A percentile compares a stretch with the other conserved stretches of the same genome.
phyloP scores from a whole-genome alignment of 225 moss, liverwort and hornwort species.

The Polytrichum commune region DNA sequence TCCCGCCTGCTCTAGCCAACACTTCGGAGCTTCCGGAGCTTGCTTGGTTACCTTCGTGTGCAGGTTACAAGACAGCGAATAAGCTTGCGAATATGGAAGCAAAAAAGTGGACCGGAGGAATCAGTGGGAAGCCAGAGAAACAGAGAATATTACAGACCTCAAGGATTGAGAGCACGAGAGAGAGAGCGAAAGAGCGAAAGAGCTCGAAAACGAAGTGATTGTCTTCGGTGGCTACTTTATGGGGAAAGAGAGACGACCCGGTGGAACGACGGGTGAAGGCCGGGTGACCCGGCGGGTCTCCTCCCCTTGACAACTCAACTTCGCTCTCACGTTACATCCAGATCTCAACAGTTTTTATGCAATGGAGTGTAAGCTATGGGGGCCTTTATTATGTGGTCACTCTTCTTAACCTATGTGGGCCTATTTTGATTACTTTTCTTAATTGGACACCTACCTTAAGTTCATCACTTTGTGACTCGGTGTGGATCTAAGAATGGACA shows the following conservation, averaged over 20 bases:
- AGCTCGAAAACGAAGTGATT: conserved; percentile 46
- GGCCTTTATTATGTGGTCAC: too few species aligned
- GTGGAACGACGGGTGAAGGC: neutral
- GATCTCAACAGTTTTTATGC: too few species aligned
- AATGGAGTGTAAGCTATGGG: too few species aligned
- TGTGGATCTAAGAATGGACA: too few species aligned
- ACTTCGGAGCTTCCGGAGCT: too few species aligned
- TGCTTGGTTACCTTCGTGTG: too few species aligned
- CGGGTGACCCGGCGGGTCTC: neutral
- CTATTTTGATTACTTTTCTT: too few species aligned
- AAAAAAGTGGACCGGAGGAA: conserved; percentile 28
- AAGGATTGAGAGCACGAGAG: neutral
- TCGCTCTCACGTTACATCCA: too few species aligned
- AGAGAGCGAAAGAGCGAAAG: conserved; percentile 13
- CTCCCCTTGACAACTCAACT: neutral
- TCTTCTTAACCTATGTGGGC: too few species aligned
- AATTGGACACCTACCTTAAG: too few species aligned
- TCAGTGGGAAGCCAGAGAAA: conserved; percentile 15
- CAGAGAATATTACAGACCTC: neutral
- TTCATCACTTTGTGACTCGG: too few species aligned
- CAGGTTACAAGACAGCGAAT: neutral
- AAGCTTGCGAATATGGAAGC: conserved; percentile 1
- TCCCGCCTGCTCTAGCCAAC: too few species aligned
- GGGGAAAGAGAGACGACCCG: conserved; percentile 17
- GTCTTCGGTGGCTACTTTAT: conserved; percentile 28